A percentile compares a stretch with the other conserved stretches of the same genome.
These are phyloP conservation scores for Adansonia madagascariensis DNA, from an alignment of 441 rosid species.

Conservation along the genomic window DNA sequence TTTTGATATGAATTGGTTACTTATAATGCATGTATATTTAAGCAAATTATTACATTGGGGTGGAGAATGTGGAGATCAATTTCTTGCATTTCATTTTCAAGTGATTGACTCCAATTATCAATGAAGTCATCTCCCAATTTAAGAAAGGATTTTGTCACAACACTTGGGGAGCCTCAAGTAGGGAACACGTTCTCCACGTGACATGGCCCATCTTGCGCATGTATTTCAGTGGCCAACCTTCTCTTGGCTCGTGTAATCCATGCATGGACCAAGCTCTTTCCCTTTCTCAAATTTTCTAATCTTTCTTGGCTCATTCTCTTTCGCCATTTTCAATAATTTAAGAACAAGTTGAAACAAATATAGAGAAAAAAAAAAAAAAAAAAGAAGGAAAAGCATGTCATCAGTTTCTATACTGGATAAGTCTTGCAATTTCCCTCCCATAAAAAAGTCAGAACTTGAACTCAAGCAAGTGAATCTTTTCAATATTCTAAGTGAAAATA, in stretches of 20 bases:
- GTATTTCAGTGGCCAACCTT: neutral
- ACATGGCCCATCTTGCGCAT: neutral
- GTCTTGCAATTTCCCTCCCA: neutral
- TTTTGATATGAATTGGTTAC: neutral
- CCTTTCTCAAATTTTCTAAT: neutral
- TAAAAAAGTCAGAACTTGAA: neutral
- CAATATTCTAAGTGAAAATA: neutral
- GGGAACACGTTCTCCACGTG: constrained; percentile 1
- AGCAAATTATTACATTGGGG: too few species aligned
- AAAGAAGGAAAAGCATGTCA: neutral
- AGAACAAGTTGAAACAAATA: neutral
- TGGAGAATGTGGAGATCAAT: too few species aligned
- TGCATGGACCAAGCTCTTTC: neutral
- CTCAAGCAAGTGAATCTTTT: neutral
- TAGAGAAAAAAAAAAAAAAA: neutral
- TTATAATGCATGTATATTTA: neutral
- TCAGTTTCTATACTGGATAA: neutral
- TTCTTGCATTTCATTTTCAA: too few species aligned
- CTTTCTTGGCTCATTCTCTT: neutral
- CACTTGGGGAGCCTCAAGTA: neutral
- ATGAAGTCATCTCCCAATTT: neutral
- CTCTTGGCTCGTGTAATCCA: neutral
- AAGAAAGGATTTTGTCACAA: neutral
- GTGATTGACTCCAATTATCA: too few species aligned
- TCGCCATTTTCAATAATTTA: neutral